phyloP scores from a whole-genome alignment of 2,329 filamentous ascomycete genomes.

The Curvularia spicifera region DNA sequence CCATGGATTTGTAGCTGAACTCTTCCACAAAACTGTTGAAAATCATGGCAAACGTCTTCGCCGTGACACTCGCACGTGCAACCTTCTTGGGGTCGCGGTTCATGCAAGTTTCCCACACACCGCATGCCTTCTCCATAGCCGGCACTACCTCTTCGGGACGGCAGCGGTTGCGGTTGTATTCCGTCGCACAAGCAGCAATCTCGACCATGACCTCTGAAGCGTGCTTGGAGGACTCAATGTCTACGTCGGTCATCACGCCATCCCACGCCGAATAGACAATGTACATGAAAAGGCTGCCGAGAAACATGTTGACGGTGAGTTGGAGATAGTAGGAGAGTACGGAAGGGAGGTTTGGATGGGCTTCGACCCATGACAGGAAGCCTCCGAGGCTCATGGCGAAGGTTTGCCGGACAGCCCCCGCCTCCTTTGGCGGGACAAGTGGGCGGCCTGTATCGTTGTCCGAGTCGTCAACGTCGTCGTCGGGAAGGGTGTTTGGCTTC shows the following conservation, averaged over 20 bases:
- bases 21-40: slow-evolving; percentile 93
- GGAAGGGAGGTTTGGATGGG: slow-evolving; percentile 68
- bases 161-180: slow-evolving; percentile 81
- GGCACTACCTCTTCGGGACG: slow-evolving; percentile 70
- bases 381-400: slow-evolving; percentile 50
- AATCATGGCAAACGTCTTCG: slow-evolving; percentile 87
- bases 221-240: slow-evolving; percentile 71
- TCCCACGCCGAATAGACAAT: slow-evolving; percentile 72
- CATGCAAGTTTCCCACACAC: slow-evolving; percentile 88
- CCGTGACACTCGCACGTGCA: slow-evolving; percentile 79
- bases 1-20: slow-evolving; percentile 84
- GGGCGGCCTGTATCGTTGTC: slow-evolving; percentile 25
- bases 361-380: slow-evolving; percentile 67
- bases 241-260: slow-evolving; percentile 76
- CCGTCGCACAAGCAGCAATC: slow-evolving; percentile 73
- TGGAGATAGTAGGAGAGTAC: slow-evolving; percentile 72
- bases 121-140: slow-evolving; percentile 74
- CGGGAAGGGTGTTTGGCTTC: slow-evolving; percentile 27
- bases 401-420: slow-evolving; percentile 25
- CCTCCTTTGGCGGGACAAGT: slow-evolving; percentile 5
- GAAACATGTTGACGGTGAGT: slow-evolving; percentile 68
- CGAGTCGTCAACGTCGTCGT: slow-evolving; percentile 36
- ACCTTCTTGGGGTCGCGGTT: slow-evolving; percentile 78
- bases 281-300: slow-evolving; percentile 66
- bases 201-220: slow-evolving; percentile 73